Evolutionary conservation across 1,139 yeast species (phyloP), one percentile per base, ranked within the genome.

Genomic region (Blastobotrys persicus): DNA sequence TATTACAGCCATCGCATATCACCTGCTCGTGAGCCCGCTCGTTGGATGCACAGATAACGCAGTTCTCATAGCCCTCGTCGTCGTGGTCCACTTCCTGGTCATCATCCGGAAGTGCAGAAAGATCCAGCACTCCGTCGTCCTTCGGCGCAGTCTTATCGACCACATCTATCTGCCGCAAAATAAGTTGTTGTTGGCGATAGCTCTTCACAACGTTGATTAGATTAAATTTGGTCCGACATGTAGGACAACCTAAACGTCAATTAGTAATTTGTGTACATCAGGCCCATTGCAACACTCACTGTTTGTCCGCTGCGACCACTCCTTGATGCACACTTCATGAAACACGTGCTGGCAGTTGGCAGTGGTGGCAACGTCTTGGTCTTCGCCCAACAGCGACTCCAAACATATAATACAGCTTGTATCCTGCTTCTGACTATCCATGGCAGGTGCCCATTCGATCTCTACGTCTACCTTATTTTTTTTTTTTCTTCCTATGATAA

Each of bases 261-360:
- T 33, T 35, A 52, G 39, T 46, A 46, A 44, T 11, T 9, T 16
- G 20, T n/a, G 28, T 19, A 28, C 12, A 16, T 9, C 28, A 7
- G 20, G n/a, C 20, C 4, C 32, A 7, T 28, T n/a, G 16, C 19
- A 14, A 32, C 4, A 58, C 66, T 51, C 53, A 57, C 79, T 72
- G 60, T 78, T 79, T 33, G 82, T 75, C 40, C 76, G 72, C 40
- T 67, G 61, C 12, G 79, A 66, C 84, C 84, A 79, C 45, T 72
- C 72, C 31, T 63, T 53, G 31, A 79, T 67, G 56, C 84, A 79
- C 19, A 63, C 57, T 34, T 73, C 72, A 59, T 79, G 83, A 59
- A 77, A 78, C 41, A 59, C 58, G 59, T 76, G 80, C 40, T 59
- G 60, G 55, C 82, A 78, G 34, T 62, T 58, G 31, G 56, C 48